These are phyloP conservation scores for Beverwykella pulmonaria DNA, from an alignment of 495 filamentous ascomycete species.

Conservation along the genomic window DNA sequence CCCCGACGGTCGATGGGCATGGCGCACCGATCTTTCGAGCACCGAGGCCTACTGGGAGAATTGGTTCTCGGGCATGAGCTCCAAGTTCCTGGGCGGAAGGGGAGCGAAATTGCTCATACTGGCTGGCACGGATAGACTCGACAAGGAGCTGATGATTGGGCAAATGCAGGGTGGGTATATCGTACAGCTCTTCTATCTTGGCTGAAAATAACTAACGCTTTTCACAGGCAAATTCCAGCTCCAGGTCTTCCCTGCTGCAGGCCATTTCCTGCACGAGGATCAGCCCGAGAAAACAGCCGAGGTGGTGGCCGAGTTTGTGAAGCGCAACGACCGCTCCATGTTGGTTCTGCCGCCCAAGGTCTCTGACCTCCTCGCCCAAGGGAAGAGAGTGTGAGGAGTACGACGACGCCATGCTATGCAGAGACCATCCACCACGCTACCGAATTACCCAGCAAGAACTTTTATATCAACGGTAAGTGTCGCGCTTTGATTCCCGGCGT, in stretches of 20 bases:
- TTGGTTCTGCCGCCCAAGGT: constrained; percentile 93
- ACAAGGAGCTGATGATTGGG: constrained; percentile 93
- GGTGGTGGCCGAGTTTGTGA: constrained; percentile 81
- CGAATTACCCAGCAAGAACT: too few relatives aligned
- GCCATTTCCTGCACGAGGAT: constrained; percentile 97
- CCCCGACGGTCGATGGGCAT: constrained; percentile 64
- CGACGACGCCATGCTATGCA: background rate
- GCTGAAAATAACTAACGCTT: background rate
- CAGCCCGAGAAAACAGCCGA: constrained; percentile 81
- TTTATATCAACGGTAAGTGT: too few relatives aligned
- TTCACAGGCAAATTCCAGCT: constrained; percentile 85
- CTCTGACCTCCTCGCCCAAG: constrained; percentile 56
- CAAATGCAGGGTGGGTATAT: constrained; percentile 85
- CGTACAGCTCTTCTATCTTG: background rate
- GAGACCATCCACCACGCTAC: too few relatives aligned
- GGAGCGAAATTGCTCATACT: constrained; percentile 90
- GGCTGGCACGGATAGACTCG: constrained; percentile 90
- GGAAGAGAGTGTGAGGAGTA: constrained; percentile 51
- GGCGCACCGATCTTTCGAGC: constrained; percentile 80
- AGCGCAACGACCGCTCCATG: constrained; percentile 80
- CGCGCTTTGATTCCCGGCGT: too few relatives aligned
- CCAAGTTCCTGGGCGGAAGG: constrained; percentile 79
- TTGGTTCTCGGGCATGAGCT: constrained; percentile 87
- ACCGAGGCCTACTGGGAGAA: constrained; percentile 93
- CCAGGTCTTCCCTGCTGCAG: constrained; percentile 90